Conservation (phyloP, 805 yeast species). For the Myxozyma sirexii region DNA sequence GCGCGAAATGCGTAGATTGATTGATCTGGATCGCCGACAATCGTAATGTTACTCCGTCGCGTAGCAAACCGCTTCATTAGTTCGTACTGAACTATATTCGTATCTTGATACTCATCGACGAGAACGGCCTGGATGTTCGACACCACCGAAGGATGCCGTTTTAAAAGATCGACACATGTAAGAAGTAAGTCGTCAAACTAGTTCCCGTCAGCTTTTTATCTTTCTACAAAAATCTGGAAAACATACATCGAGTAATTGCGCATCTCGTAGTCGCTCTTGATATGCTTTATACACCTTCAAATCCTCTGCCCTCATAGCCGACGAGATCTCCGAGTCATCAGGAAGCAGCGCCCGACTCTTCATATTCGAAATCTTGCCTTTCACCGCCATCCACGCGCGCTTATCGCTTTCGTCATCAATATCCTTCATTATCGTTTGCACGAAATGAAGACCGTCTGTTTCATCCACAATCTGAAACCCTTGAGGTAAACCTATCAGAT, state of each 20-base stretch:
- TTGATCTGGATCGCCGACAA: conserved; percentile 97
- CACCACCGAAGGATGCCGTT: conserved; percentile 49
- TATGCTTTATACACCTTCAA: conserved; percentile 53
- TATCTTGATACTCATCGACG: conserved; percentile 95
- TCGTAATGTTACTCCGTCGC: conserved; percentile 62
- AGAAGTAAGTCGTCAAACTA: conserved; percentile 82
- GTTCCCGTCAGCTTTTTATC: neutral
- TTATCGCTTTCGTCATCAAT: conserved; percentile 24
- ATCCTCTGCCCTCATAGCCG: conserved; percentile 15
- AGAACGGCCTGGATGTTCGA: conserved; percentile 65
- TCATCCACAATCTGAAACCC: conserved; percentile 64
- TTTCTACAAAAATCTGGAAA: neutral
- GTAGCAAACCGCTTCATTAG: conserved; percentile 59
- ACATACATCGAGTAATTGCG: conserved; percentile 51
- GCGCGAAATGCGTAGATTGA: conserved; percentile 87
- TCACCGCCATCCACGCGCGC: neutral
- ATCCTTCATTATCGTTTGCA: conserved; percentile 43
- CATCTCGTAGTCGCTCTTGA: conserved; percentile 50
- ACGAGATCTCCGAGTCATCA: neutral
- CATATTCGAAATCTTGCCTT: conserved; percentile 13
- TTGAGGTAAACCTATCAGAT: conserved; percentile 45
- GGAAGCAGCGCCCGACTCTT: conserved; percentile 32
- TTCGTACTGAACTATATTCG: conserved; percentile 73
- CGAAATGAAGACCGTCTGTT: conserved; percentile 55
- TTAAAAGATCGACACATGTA: conserved; percentile 54